phyloP scores from a whole-genome alignment of 1,139 yeast genomes.

The Candida glucosophila region DNA sequence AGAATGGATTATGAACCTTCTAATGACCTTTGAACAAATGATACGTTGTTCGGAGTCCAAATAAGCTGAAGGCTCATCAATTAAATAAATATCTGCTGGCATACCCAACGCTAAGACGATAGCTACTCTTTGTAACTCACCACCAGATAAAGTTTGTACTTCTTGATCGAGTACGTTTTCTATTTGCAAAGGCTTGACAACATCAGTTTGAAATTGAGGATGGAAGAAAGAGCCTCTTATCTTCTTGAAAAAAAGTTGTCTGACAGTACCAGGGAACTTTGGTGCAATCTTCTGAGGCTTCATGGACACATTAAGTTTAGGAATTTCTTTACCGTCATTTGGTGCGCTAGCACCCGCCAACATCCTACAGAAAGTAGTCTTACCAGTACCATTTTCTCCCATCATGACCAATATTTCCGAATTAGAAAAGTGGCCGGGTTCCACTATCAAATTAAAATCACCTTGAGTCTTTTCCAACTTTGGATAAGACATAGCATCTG shows the following conservation, averaged over 20 bases:
- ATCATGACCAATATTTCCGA: slow-evolving; percentile 97
- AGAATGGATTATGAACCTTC: slow-evolving; percentile 91
- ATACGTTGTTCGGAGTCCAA: slow-evolving; percentile 99
- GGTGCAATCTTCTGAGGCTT: slow-evolving; percentile 99
- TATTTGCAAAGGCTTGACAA: slow-evolving; percentile 86
- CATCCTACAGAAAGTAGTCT: slow-evolving; percentile 91
- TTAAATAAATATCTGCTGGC: slow-evolving; percentile 91
- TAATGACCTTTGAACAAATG: slow-evolving; percentile 94
- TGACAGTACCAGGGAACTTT: slow-evolving; percentile 94
- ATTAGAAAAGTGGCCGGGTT: slow-evolving; percentile 86
- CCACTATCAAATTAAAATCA: slow-evolving; percentile 77
- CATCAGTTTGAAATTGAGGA: slow-evolving; percentile 98
- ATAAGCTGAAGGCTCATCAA: slow-evolving; percentile 98
- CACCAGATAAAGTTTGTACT: slow-evolving; percentile 96
- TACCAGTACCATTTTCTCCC: slow-evolving; percentile 99
- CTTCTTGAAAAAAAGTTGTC: slow-evolving; percentile 93
- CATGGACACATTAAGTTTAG: slow-evolving; percentile 88
- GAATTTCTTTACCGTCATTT: slow-evolving; percentile 70
- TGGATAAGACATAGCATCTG: slow-evolving; percentile 73
- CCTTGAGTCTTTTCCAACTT: slow-evolving; percentile 87
- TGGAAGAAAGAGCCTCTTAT: slow-evolving; percentile 88
- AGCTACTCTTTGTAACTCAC: slow-evolving; percentile 99
- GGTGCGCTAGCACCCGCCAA: slow-evolving; percentile 90
- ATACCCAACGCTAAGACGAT: slow-evolving; percentile 90
- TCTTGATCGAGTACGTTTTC: slow-evolving; percentile 95